These are phyloP conservation scores for Diplodia scrobiculata DNA, from an alignment of 2,329 filamentous ascomycete genomes.

Conservation along the genomic window DNA sequence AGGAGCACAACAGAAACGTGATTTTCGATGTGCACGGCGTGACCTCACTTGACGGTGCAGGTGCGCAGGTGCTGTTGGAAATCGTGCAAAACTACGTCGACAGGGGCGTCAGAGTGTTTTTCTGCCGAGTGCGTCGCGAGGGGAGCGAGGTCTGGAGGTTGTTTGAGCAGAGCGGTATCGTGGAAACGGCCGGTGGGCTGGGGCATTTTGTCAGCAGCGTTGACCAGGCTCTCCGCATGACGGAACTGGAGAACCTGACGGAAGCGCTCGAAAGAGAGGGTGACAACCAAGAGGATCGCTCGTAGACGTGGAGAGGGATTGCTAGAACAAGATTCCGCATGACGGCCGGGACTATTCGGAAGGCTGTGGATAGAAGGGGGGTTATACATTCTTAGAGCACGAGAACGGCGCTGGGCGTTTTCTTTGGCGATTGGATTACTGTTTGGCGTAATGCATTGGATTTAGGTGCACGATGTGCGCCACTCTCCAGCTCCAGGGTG, in stretches of 20 bases:
- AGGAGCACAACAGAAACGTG: constrained; percentile 85
- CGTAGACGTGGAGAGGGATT: background rate
- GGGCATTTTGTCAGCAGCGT: constrained; percentile 80
- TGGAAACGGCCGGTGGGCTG: constrained; percentile 77
- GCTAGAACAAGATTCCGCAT: background rate
- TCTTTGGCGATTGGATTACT: background rate
- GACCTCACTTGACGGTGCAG: constrained; percentile 88
- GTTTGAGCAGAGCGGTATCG: constrained; percentile 79
- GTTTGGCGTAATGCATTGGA: too few relatives aligned
- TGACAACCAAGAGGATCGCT: background rate
- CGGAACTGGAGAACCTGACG: constrained; percentile 67
- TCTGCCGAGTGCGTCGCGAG: constrained; percentile 59
- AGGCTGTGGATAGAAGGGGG: background rate
- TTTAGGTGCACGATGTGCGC: too few relatives aligned
- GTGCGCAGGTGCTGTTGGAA: constrained; percentile 85
- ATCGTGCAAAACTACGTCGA: constrained; percentile 82
- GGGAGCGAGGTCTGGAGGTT: constrained; percentile 66
- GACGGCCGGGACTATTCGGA: background rate
- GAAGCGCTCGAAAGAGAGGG: constrained; percentile 5
- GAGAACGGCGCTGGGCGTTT: background rate
- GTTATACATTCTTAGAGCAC: background rate
- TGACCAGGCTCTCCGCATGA: constrained; percentile 78
- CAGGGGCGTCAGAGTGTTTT: constrained; percentile 75
- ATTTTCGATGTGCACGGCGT: constrained; percentile 99
- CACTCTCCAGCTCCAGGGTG: background rate